Evolutionary conservation across 2,329 filamentous ascomycete genomes (phyloP).

Genomic region (Penicillium sp.): DNA sequence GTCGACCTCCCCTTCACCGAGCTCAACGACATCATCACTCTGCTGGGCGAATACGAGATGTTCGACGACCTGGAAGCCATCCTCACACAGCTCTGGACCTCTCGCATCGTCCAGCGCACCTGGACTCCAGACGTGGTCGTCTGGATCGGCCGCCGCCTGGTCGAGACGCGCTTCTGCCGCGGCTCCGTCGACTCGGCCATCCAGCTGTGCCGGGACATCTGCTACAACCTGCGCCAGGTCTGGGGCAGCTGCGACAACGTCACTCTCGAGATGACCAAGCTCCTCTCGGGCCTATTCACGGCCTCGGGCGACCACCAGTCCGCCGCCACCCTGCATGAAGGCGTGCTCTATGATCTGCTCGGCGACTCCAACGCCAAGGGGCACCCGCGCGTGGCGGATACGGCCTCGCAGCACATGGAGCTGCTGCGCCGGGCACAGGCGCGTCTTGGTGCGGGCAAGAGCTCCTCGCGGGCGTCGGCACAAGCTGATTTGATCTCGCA

Average conservation of each 20-base stretch:
- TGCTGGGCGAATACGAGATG: constrained; percentile 39
- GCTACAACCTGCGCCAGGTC: constrained; percentile 55
- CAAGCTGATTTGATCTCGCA: constrained; percentile 29
- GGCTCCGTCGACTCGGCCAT: constrained; percentile 46
- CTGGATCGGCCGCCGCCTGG: constrained; percentile 53
- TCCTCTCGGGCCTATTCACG: constrained; percentile 53
- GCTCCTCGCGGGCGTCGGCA: constrained; percentile 15
- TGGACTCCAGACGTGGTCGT: constrained; percentile 50
- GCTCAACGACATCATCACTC: constrained; percentile 38
- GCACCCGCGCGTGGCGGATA: constrained; percentile 22
- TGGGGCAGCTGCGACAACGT: constrained; percentile 50
- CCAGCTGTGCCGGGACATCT: constrained; percentile 53
- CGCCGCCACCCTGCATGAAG: constrained; percentile 33
- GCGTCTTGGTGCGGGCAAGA: constrained; percentile 21
- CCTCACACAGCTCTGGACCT: constrained; percentile 48
- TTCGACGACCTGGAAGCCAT: constrained; percentile 40
- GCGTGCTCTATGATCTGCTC: constrained; percentile 30
- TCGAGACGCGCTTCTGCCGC: constrained; percentile 53
- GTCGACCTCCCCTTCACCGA: constrained; percentile 36
- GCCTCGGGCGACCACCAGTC: constrained; percentile 33
- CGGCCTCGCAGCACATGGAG: constrained; percentile 32
- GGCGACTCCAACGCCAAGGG: constrained; percentile 24
- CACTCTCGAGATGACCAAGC: constrained; percentile 50
- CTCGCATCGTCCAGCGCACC: constrained; percentile 45
- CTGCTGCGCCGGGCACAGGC: constrained; percentile 30